phyloP scores from a whole-genome alignment of 805 yeast genomes.

The fission yeast (Schizosaccharomyces pombe) region DNA sequence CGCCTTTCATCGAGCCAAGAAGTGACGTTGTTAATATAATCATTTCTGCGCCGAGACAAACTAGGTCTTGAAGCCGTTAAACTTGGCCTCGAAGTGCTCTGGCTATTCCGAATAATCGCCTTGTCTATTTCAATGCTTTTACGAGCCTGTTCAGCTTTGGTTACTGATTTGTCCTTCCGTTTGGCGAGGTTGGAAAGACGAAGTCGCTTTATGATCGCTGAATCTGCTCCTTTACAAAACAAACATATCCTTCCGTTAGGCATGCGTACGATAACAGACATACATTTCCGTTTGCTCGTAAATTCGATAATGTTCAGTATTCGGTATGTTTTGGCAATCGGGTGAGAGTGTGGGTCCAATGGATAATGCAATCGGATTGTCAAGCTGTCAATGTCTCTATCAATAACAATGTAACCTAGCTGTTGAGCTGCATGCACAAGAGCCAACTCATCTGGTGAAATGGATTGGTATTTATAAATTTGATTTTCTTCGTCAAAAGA shows the following conservation, averaged over 20 bases:
- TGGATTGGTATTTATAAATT: conserved; percentile 56
- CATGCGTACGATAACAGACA: conserved; percentile 64
- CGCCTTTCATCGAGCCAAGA: not conserved
- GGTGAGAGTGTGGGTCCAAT: conserved; percentile 42
- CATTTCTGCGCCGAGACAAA: not conserved
- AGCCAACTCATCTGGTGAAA: conserved; percentile 93
- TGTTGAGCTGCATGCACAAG: conserved; percentile 86
- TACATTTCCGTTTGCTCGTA: conserved; percentile 68
- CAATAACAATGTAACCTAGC: conserved; percentile 67
- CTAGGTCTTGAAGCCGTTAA: conserved; percentile 2
- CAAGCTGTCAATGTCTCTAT: conserved; percentile 35
- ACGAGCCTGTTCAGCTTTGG: conserved; percentile 33
- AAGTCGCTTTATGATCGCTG: conserved; percentile 56
- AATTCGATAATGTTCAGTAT: conserved; percentile 68
- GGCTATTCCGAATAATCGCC: conserved; percentile 28
- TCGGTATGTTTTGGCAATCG: conserved; percentile 44
- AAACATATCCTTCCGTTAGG: conserved; percentile 57
- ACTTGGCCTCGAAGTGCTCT: conserved; percentile 7
- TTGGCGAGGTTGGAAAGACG: conserved; percentile 34
- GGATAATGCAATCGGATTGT: conserved; percentile 54
- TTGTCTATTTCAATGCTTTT: conserved; percentile 57
- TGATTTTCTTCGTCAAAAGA: conserved; percentile 12
- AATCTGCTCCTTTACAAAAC: conserved; percentile 90
- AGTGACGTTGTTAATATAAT: not conserved
- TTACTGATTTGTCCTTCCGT: conserved; percentile 39